phyloP scores from a whole-genome alignment of 495 filamentous ascomycete species.

The Umbilicaria muhlenbergii region DNA sequence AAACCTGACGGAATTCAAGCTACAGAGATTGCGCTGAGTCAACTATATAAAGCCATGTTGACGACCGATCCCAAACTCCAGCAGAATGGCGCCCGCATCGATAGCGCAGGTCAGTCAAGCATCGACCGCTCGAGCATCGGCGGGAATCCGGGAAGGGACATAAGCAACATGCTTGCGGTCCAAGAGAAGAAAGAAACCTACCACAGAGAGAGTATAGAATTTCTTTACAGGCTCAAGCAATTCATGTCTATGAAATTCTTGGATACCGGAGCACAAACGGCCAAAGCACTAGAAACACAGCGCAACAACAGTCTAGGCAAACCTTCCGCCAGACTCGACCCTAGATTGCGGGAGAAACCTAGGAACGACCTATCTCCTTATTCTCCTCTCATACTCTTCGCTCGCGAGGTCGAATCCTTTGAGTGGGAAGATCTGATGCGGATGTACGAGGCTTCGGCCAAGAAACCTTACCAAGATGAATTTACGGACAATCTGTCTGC shows the following conservation, averaged over 20 bases:
- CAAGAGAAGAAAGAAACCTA: constrained; percentile 88
- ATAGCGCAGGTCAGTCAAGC: constrained; percentile 27
- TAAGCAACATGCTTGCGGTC: constrained; percentile 82
- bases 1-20: constrained; percentile 51
- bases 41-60: constrained; percentile 82
- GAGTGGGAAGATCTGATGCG: constrained; percentile 70
- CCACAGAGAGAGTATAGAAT: constrained; percentile 47
- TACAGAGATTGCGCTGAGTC: constrained; percentile 62
- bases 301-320: constrained; percentile 35
- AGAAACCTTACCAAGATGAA: constrained; percentile 63
- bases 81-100: constrained; percentile 26
- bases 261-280: constrained; percentile 50
- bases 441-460: constrained; percentile 62
- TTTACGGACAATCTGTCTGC: constrained; percentile 62
- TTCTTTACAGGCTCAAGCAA: constrained; percentile 61
- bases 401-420: constrained; percentile 59
- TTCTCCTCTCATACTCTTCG: constrained; percentile 69
- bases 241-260: constrained; percentile 72
- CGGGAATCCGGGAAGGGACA: constrained; percentile 58
- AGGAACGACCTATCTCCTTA: constrained; percentile 63
- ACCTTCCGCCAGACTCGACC: constrained; percentile 32
- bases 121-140: constrained; percentile 37
- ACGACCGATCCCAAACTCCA: constrained; percentile 76
- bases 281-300: constrained; percentile 33
- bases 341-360: constrained; percentile 31